A percentile compares a stretch with the other conserved stretches of the same genome.
Conservation (phyloP, 495 filamentous ascomycete genomes). For the Bryoglossum gracile region DNA sequence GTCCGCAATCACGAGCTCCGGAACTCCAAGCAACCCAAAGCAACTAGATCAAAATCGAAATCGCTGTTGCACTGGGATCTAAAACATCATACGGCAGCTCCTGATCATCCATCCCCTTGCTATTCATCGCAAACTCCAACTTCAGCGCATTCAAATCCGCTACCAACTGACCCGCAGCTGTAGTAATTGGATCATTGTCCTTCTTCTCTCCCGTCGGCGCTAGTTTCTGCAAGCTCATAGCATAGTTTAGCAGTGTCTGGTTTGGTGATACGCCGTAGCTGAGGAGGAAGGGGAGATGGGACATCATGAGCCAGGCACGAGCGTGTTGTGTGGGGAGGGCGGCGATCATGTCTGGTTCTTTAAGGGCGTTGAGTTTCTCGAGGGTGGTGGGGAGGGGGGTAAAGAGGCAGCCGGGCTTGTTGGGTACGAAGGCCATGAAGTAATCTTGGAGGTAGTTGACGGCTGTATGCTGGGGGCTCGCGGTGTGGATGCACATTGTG, state of each 20-base stretch:
- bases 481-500: neutral
- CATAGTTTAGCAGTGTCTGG: neutral
- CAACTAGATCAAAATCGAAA: neutral
- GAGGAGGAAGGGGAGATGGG: neutral
- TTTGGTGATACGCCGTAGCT: neutral
- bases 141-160: neutral
- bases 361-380: neutral
- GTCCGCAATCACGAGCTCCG: no score
- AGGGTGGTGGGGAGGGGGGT: neutral
- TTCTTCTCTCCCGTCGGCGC: neutral
- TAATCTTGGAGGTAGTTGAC: slow-evolving; percentile 1
- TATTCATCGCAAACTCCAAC: neutral
- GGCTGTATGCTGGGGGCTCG: neutral
- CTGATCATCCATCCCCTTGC: neutral
- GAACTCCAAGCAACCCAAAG: no score
- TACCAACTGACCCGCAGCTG: neutral
- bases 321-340: neutral
- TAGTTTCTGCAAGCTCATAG: neutral
- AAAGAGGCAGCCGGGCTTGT: neutral
- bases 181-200: neutral
- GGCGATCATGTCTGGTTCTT: neutral
- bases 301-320: neutral
- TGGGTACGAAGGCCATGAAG: neutral
- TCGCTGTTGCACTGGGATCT: neutral
- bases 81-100: neutral